Base-by-base conservation (phyloP, 805 yeast species). In the Isabelozyma gotoi region DNA sequence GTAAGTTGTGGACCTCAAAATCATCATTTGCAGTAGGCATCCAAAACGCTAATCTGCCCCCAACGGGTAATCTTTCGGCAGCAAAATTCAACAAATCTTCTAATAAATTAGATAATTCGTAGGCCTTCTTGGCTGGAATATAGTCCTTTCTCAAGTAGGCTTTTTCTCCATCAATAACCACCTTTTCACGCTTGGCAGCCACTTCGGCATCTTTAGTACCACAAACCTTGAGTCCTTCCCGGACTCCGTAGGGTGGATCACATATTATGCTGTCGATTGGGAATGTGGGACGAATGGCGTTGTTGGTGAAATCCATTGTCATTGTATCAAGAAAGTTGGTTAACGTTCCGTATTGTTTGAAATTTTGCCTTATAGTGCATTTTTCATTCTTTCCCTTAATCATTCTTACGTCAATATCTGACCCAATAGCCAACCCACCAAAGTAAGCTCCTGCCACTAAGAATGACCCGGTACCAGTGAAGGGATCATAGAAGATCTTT, bases 181-280 rank as follows among this genome's bases (percentile, higher is more conserved):
- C 70, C 35, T 78, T 67, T 57, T 88, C 96, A 53, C 88, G 80
- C 0, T 92, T 96, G 7, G 68, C 77, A 35, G 85, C 85, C 55
- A 77, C 80, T 2, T 84, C 83, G 40, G 84, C 78, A 47, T 77
- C 65, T 49, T 77, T 81, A 4, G 95, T 86, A 4, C 99, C 99
- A 43, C 96, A 80, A 0, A 90, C 96, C 60, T 89, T 90, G 42
- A 94, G 77, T 3, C 98, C 96, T 63, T 94, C 99, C 53, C 99
- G 75, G 2, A 94, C 95, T 10, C 99, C 99, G 62, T 94, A 94
- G 0, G 99, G 99, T 2, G 99, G 99, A 65, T 94, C 99, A 59
- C 97, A 90, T 2, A 92, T 79, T 4, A 94, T 92, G 1, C 87
- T 75, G 59, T 94, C 97, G 11, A 94, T 74, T 19, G 52, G 58